Base-by-base conservation (phyloP, 2,329 filamentous ascomycete genomes). In the Colletotrichum filicis region DNA sequence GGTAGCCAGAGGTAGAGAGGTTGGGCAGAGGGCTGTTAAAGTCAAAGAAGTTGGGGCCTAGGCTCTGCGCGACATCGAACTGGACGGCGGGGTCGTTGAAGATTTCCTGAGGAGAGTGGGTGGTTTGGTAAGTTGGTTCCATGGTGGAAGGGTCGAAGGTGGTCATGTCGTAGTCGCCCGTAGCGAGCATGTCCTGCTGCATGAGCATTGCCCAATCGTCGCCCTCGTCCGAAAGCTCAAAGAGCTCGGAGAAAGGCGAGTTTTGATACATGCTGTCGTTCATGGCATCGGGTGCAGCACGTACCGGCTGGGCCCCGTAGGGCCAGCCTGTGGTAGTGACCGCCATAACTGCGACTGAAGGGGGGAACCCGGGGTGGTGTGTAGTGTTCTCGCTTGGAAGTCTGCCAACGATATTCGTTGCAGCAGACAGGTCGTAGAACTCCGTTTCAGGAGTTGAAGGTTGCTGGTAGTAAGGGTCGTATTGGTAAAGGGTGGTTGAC, bases 211-310 rank as follows among this genome's bases (percentile, higher is more conserved):
- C 46, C 71, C 66, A 73, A 35, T 71, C 63, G 22, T 64, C 60
- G 55, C 53, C 55, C 60, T 71, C 71, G 28, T 66, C 71, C 56
- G 71, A 35, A 12, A 42, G 26, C 14, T 73, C 71, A 12, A n/a
- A 66, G 56, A 73, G 67, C 9, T 73, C 71, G 66, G 66, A 71
- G 66, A 73, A 55, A 37, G 71, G 71, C n/a, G 71, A 73, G 49
- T 53, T 46, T 16, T 22, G 57, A 58, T 53, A 65, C 62, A 69
- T 60, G 59, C 32, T 66, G 66, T 59, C 49, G n/a, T 74, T 46
- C 70, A 73, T 71, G 9, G 26, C n/a, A 49, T 73, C 60, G 35
- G 67, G 61, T 42, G 71, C 66, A 73, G 71, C 71, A 46, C 60
- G 49, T 73, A 56, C 66, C 55, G 71, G 56, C 66, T 26, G 46